Evolutionary conservation across 2,329 filamentous ascomycete species (phyloP), one percentile per base, ranked within the genome.

Genomic region (Alternaria infectoria): DNA sequence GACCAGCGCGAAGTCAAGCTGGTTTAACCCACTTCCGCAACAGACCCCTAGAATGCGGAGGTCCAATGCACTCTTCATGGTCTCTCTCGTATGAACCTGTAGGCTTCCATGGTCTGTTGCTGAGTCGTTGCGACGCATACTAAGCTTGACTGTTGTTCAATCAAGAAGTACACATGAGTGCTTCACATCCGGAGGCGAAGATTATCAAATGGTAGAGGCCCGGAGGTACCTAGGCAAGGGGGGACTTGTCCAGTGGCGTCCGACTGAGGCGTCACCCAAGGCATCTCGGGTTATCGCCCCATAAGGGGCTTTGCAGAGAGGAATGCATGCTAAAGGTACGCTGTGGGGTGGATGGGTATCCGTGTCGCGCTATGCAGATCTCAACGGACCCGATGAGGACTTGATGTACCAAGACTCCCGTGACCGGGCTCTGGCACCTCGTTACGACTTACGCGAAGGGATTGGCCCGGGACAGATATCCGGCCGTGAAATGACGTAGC

Each of bases 1-100:
- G 68, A 87, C 88, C 9, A 88, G 80, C 2, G 85, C 86, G 67
- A 86, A 88, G 72, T 88, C 86, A 47, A 89, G 87, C 25, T 85
- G 83, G 70, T 87, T 85, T 61, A 88, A 85, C 0, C 83, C 84
- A 4, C 84, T 86, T 26, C 85, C 85, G 57, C 81, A 83, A 73
- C 86, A 87, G 67, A 88, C 72, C 1, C 87, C 87, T 17, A 88
- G 79, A 23, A 88, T 85, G 1, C 80, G 86, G 43, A 88, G 69
- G 66, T 87, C 82, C 60, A 88, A 74, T 17, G 17, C 44, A 21
- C 59, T 40, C 13, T 44, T 25, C 12, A 26, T 46, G 32, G 12
- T 43, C 11, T 32, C 11, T 26, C 17, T 54, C 25, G 9, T 13
- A 19, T 59, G 49, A 13, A 5, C 46, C 2, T 47, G 12, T 19